Base-by-base conservation (phyloP, 2,329 filamentous ascomycete species). In the Basipetospora chlamydospora region DNA sequence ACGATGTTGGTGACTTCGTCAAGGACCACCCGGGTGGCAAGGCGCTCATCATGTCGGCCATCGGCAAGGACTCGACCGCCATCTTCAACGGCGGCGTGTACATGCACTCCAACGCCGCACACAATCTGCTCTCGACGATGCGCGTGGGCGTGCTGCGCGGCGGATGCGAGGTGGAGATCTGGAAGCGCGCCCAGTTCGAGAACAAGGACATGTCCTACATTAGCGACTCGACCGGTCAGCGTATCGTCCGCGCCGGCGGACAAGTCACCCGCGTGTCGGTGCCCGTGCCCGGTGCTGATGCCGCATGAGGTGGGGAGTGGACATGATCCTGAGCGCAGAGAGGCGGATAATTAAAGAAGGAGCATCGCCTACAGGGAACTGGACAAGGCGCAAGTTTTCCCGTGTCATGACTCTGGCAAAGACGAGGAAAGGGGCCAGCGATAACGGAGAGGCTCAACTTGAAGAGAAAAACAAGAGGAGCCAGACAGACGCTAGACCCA, bases 1-100 rank as follows among this genome's bases (percentile, higher is more conserved):
- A 92, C 61, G 84, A 92, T 50, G 76, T 92, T 17, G 73, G 73
- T 47, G 69, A 81, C 54, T 92, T 92, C 60, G 81, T 90, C 65
- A 80, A 82, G 59, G 80, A 87, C 50, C 84, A 92, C 58, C 84
- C 84, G n/a, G 84, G 84, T 67, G 84, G 84, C 54, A 85, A 82
- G 66, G 80, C 82, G 28, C 78, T 92, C 62, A 90, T 92, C 63
- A 73, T 65, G 46, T 81, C 79, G 20, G 82, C 77, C 35, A 72
- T 92, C 39, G 84, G 84, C 56, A 90, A 90, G 66, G 84, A 92
- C 44, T 82, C 83, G 38, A 90, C 84, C 12, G 81, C 83, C 48
- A 84, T 87, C 61, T 92, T 92, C 73, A 92, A 92, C 58, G 84
- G 84, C 45, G 84, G 84, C 61, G 80, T 92, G 43, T 92, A 92